Conservation (phyloP, 2,329 filamentous ascomycete species). For the Elsinoe australis region DNA sequence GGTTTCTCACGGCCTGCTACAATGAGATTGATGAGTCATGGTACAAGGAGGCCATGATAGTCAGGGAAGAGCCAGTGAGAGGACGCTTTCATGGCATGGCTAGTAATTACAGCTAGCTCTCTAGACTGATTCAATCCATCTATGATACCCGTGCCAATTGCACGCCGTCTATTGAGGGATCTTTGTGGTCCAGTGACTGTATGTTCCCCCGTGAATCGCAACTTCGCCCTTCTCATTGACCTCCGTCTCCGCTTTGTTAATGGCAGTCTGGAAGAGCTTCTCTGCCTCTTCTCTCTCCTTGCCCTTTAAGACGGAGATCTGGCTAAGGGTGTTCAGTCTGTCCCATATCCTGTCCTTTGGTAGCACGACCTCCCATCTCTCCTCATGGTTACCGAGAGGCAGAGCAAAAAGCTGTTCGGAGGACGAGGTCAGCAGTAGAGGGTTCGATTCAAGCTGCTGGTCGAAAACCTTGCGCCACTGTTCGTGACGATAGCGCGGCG, state of each 20-base stretch:
- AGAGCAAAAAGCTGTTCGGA: slow-evolving; percentile 53
- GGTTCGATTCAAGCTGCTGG: slow-evolving; percentile 47
- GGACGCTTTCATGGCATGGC: too few species aligned
- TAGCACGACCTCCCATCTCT: slow-evolving; percentile 53
- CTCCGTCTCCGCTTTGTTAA: slow-evolving; percentile 48
- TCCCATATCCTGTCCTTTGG: slow-evolving; percentile 55
- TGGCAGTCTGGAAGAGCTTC: slow-evolving; percentile 47
- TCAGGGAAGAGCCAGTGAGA: too few species aligned
- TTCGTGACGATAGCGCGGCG: slow-evolving; percentile 57
- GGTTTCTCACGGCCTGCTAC: too few species aligned
- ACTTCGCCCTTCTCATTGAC: slow-evolving; percentile 56
- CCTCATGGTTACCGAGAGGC: slow-evolving; percentile 51
- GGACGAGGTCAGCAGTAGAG: slow-evolving; percentile 38
- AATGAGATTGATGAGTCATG: too few species aligned
- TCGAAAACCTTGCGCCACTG: slow-evolving; percentile 60
- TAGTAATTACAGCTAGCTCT: too few species aligned
- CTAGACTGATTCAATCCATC: too few species aligned
- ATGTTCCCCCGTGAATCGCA: slow-evolving; percentile 56
- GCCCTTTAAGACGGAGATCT: slow-evolving; percentile 53
- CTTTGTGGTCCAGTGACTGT: slow-evolving; percentile 54
- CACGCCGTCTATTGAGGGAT: slow-evolving; percentile 29
- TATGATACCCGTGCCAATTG: too few species aligned
- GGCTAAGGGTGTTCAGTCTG: slow-evolving; percentile 58
- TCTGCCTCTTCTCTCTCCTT: slow-evolving; percentile 42
- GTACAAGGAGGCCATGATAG: too few species aligned